These are phyloP conservation scores for Ophiocordyceps australis DNA, from an alignment of 2,329 filamentous ascomycete species.

Conservation along the genomic window DNA sequence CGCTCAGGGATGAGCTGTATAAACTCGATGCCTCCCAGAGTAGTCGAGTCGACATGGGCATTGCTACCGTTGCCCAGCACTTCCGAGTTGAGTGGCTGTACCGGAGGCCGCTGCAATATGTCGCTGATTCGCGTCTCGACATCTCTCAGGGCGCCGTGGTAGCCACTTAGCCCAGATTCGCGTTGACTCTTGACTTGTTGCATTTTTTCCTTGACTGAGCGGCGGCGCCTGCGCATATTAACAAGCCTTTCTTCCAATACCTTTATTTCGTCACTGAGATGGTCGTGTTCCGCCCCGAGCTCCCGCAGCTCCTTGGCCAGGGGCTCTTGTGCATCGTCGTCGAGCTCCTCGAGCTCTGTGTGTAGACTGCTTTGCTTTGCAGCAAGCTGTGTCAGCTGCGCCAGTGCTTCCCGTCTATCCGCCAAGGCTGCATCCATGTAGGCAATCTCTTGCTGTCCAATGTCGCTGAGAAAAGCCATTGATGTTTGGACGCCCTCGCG, in stretches of 20 bases:
- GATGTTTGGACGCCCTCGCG: constrained; percentile 45
- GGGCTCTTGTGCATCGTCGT: constrained; percentile 36
- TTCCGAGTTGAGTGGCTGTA: constrained; percentile 31
- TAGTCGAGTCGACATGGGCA: constrained; percentile 5
- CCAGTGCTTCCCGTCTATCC: constrained; percentile 36
- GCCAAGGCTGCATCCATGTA: constrained; percentile 37
- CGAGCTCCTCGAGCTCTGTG: constrained; percentile 32
- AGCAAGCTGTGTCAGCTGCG: constrained; percentile 33
- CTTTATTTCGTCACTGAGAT: constrained; percentile 43
- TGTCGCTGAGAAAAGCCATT: constrained; percentile 42
- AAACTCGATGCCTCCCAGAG: constrained; percentile 31
- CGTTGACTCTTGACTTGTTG: constrained; percentile 44
- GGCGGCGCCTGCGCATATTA: constrained; percentile 39
- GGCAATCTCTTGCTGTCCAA: constrained; percentile 52
- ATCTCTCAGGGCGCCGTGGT: constrained; percentile 46
- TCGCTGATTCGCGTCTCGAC: constrained; percentile 42
- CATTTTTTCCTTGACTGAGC: constrained; percentile 40
- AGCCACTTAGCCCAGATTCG: constrained; percentile 56
- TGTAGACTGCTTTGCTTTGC: constrained; percentile 29
- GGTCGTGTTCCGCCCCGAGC: constrained; percentile 34
- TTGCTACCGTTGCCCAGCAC: constrained; percentile 12
- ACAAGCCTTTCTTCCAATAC: constrained; percentile 46
- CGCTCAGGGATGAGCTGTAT: constrained; percentile 42
- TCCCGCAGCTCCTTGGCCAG: constrained; percentile 40
- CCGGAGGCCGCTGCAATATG: constrained; percentile 39